Evolutionary conservation across 1,284 basidiomycete species (phyloP).

Genomic region (Rhodotorula sp.): DNA sequence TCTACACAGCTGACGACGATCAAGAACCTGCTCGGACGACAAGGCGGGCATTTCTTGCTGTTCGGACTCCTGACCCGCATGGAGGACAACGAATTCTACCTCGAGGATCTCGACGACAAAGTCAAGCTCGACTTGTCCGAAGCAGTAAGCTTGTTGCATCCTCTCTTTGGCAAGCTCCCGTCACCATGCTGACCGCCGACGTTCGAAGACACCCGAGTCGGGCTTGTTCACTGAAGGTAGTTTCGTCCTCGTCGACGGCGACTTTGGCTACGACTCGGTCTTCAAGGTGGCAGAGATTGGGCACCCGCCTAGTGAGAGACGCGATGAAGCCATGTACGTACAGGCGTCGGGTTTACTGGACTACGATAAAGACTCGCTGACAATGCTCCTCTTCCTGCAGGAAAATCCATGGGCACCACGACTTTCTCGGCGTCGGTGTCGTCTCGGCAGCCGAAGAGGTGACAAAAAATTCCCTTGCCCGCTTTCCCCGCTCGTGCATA

Average conservation of each 20-base stretch:
- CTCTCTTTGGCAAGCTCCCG: not conserved
- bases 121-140: slow-evolving; percentile 87
- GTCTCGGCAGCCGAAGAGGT: slow-evolving; percentile 92
- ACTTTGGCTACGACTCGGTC: slow-evolving; percentile 88
- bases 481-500: too few relatives aligned
- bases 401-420: slow-evolving; percentile 82
- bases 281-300: slow-evolving; percentile 90
- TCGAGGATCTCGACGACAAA: slow-evolving; percentile 90
- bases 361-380: not conserved
- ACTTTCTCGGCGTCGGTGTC: slow-evolving; percentile 89
- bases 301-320: slow-evolving; percentile 90
- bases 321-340: slow-evolving; percentile 71
- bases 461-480: not conserved
- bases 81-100: slow-evolving; percentile 82
- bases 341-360: not conserved
- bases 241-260: slow-evolving; percentile 91
- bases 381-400: slow-evolving; percentile 1
- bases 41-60: slow-evolving; percentile 85
- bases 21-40: slow-evolving; percentile 89
- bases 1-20: slow-evolving; percentile 80
- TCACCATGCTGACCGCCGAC: not conserved
- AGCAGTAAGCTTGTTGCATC: slow-evolving; percentile 59
- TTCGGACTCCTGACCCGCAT: slow-evolving; percentile 89
- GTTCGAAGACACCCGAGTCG: slow-evolving; percentile 79
- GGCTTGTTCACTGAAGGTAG: slow-evolving; percentile 96